Evolutionary conservation across 805 yeast species (phyloP), one percentile per base, ranked within the genome.

Genomic region (Candida argentea): DNA sequence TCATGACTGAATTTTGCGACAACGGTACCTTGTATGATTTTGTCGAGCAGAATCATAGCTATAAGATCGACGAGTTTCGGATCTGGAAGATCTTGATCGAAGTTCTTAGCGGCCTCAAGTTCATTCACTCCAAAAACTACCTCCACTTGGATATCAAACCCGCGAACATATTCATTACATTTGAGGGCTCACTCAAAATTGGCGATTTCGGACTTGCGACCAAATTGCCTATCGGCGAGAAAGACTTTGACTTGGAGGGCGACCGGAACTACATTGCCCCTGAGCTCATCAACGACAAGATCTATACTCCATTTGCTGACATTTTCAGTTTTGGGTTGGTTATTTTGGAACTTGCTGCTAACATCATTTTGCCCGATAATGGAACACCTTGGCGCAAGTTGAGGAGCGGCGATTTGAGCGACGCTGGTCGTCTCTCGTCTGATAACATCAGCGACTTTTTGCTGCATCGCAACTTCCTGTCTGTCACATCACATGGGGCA

Each of bases 261-360:
- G 98, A 91, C 54, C 66, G 97, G 29, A 95, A 89, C 50, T 91
- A 91, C 54, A 91, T 91, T 55, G 97, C 98, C 0, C 98, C 98
- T 1, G 98, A 91, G 51, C 76, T 91, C 14, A 76, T 91, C 30
- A 73, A 86, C 19, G 73, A 70, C 25, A 86, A 84, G 48, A 68
- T 71, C 24, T 91, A 91, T 48, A 86, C 85, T 22, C 83, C 80
- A 40, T 86, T 89, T 29, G 97, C 97, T 1, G 98, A 91, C 50
- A 76, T 91, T 4, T 91, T 91, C 50, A 81, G 95, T n/a, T 68
- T 87, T 27, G 98, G 98, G 1, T 62, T 91, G 33, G 82, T 91
- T 38, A 80, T 91, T 63, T 80, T 91, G 27, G 98, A 91, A 51
- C 80, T 85, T 42, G 97, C 98, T 2, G 94, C 97, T 2, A 91